Conservation (phyloP, 164 flowering plant genomes). For the Nelumbo lutea region DNA sequence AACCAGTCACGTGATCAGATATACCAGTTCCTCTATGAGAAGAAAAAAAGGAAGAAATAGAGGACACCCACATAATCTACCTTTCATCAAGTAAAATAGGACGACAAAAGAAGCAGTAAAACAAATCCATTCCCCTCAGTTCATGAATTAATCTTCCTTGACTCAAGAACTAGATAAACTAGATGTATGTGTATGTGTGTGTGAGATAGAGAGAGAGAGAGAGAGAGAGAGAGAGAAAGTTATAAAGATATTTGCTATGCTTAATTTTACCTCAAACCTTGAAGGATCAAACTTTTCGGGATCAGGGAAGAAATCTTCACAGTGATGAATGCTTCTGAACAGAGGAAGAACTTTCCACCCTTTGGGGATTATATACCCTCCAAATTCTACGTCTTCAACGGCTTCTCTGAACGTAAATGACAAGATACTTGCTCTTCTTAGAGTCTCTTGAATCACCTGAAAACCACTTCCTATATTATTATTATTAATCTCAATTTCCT, state of each 20-base stretch:
- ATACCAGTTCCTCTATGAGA: no score
- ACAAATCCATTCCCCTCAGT: no score
- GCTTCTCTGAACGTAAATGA: constrained; percentile 94
- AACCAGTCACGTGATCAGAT: no score
- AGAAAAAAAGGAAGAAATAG: no score
- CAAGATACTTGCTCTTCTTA: constrained; percentile 63
- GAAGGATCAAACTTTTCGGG: constrained; percentile 90
- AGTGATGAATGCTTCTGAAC: constrained; percentile 83
- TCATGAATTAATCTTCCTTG: no score
- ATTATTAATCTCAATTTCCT: neutral
- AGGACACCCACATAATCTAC: no score
- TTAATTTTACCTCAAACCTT: constrained; percentile 65
- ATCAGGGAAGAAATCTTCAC: constrained; percentile 61
- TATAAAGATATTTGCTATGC: no score
- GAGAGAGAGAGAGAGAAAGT: constrained; percentile 11
- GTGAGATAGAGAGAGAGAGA: neutral
- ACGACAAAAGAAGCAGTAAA: no score
- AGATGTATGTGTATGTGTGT: neutral
- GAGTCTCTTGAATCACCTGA: constrained; percentile 79
- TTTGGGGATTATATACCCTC: constrained; percentile 77
- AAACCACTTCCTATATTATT: neutral
- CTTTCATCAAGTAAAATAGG: no score
- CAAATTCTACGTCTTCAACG: constrained; percentile 71
- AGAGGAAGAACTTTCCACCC: constrained; percentile 99
- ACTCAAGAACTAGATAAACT: neutral